Evolutionary conservation across 2,329 filamentous ascomycete genomes (phyloP), one percentile per base, ranked within the genome.

Genomic region (Byssochlamys sp.): DNA sequence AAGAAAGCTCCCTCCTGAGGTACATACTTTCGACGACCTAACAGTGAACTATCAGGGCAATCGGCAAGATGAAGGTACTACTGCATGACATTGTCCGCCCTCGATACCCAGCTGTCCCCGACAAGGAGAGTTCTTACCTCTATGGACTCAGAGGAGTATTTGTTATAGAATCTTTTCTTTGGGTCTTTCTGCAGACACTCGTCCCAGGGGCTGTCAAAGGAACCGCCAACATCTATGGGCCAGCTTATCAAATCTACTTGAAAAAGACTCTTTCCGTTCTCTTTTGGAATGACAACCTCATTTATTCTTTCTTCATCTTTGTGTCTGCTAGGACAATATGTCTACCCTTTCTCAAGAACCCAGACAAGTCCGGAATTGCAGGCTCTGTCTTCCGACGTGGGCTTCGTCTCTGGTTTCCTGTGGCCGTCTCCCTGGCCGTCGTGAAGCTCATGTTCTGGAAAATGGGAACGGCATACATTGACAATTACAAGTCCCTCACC

Each of bases 221-320:
- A 53, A 71, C 70, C 2, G 64, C 64, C n/a, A 70, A 73, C 54
- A 60, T 66, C 9, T 54, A 67, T n/a, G 74, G 75, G 0, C 71
- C 73, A 2, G 55, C 63, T 11, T 76, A 75, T 57, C 74, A 78
- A 62, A 62, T 67, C 14, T 63, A 77, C 28, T 62, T 80, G 29
- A 73, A 77, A 53, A 76, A 78, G 57, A 70, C 74, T 1, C 67
- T 80, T 48, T 75, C 73, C 0, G 72, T 78, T 12, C 64, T 79
- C 3, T 71, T 78, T 58, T 78, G 75, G 74, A 78, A 79, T 59
- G 68, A 74, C 33, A 70, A 71, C 31, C 66, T 79, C 58, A 73
- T 80, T 55, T 75, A 75, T 65, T 74, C 73, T 25, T 74, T 72
- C 66, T 71, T 79, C 63, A 73, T 80, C 59, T 67, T 78, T 26